phyloP scores from a whole-genome alignment of 179 eudicot genomes.

The Carnegiea gigantea region DNA sequence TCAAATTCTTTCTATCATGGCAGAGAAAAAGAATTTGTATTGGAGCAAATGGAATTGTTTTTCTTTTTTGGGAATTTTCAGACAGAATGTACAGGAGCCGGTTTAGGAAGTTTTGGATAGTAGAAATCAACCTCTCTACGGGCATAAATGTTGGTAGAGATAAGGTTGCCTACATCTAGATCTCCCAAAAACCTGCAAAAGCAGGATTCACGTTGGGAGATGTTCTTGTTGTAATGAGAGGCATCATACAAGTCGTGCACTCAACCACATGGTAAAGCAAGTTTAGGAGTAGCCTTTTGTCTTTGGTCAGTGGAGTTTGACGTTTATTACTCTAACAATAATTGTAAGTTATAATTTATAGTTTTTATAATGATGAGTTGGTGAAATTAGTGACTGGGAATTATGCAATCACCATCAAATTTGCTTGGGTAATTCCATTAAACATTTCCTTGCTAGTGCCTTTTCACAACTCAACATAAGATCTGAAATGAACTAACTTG shows the following conservation, averaged over 20 bases:
- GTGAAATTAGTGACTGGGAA: too few species aligned
- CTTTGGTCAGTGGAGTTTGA: background rate
- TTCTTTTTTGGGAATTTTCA: background rate
- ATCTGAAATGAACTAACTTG: too few species aligned
- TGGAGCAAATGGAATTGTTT: background rate
- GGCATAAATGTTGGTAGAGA: too few species aligned
- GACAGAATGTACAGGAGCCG: constrained; percentile 14
- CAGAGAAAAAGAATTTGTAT: too few species aligned
- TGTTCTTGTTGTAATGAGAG: background rate
- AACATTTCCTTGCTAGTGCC: too few species aligned
- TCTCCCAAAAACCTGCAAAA: too few species aligned
- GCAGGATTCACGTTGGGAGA: too few species aligned
- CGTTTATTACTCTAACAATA: background rate
- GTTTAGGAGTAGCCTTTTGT: background rate
- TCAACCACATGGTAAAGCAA: background rate
- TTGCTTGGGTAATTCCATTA: too few species aligned
- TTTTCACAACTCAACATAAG: too few species aligned
- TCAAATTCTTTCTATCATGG: background rate
- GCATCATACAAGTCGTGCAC: background rate
- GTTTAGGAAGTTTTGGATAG: background rate
- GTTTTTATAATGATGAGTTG: background rate
- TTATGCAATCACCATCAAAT: too few species aligned
- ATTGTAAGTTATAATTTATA: too few species aligned
- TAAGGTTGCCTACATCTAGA: too few species aligned
- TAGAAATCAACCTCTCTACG: background rate